Percentiles rank a stretch among this genome's conserved stretches.
Conservation (phyloP, 2,329 filamentous ascomycete genomes). For the Myriangium duriaei region DNA sequence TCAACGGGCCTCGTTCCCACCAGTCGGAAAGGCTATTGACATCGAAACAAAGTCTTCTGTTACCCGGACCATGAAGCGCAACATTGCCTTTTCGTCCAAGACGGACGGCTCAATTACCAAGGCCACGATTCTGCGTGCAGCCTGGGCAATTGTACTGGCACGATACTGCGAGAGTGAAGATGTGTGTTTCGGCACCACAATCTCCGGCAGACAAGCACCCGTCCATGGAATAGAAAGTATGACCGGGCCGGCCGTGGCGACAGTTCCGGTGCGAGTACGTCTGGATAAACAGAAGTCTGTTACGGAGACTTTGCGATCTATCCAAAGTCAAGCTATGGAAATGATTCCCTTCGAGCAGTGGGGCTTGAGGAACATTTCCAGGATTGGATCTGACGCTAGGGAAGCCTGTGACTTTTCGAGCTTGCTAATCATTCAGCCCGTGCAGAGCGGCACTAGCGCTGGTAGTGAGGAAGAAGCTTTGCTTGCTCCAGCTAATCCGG, state of each 20-base stretch:
- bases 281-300: constrained; percentile 23
- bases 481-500: background rate
- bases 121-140: background rate
- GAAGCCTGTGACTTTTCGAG: constrained; percentile 37
- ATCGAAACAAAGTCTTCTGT: too few relatives aligned
- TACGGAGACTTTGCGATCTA: constrained; percentile 19
- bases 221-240: constrained; percentile 26
- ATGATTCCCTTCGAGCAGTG: constrained; percentile 24
- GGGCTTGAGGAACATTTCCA: constrained; percentile 37
- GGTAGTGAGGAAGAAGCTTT: background rate
- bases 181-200: constrained; percentile 35
- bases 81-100: background rate
- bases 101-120: background rate
- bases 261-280: constrained; percentile 30
- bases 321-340: constrained; percentile 19
- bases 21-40: too few relatives aligned
- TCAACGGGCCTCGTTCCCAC: background rate
- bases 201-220: constrained; percentile 25
- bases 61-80: background rate
- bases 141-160: constrained; percentile 25
- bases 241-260: constrained; percentile 28
- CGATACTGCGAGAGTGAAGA: constrained; percentile 35
- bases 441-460: background rate
- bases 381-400: constrained; percentile 26
- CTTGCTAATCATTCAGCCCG: constrained; percentile 29